Conservation (phyloP, 2,329 filamentous ascomycete species). For the Teratosphaeriaceae sp. region DNA sequence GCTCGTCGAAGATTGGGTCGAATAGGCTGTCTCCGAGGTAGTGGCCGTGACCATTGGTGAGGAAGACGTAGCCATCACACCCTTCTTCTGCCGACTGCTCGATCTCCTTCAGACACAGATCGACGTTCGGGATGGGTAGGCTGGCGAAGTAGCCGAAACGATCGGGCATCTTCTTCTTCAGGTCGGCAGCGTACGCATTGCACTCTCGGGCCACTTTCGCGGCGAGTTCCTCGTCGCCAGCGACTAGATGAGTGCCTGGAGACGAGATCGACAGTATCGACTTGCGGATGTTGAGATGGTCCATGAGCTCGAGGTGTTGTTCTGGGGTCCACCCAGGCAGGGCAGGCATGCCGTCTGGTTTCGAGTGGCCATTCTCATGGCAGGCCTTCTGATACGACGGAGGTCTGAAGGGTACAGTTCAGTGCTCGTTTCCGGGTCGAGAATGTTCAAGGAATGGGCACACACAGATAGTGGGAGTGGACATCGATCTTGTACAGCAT, state of each 20-base stretch:
- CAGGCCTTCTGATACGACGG: slow-evolving; percentile 35
- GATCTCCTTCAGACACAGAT: slow-evolving; percentile 44
- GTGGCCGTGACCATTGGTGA: slow-evolving; percentile 48
- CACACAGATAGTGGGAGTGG: slow-evolving; percentile 29
- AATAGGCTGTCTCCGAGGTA: slow-evolving; percentile 46
- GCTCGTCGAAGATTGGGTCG: slow-evolving; percentile 41
- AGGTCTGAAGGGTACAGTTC: neutral
- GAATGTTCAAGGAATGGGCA: too few species aligned
- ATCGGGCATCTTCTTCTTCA: slow-evolving; percentile 31
- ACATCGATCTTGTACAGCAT: slow-evolving; percentile 37
- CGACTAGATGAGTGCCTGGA: slow-evolving; percentile 45
- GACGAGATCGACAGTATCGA: slow-evolving; percentile 50
- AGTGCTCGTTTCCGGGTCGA: neutral
- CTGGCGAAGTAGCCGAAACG: slow-evolving; percentile 50
- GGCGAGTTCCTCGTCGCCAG: slow-evolving; percentile 32
- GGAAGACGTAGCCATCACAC: slow-evolving; percentile 46
- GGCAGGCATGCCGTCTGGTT: slow-evolving; percentile 46
- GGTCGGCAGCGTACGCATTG: slow-evolving; percentile 35
- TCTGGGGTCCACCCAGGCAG: slow-evolving; percentile 38
- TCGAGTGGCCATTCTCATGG: slow-evolving; percentile 34
- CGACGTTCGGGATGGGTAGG: slow-evolving; percentile 46
- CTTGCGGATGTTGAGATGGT: slow-evolving; percentile 41
- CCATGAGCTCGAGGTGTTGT: slow-evolving; percentile 46
- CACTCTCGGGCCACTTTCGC: slow-evolving; percentile 34
- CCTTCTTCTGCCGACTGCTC: slow-evolving; percentile 35